Base-by-base conservation (phyloP, 2,329 filamentous ascomycete genomes). In the Neocatenulostroma microsporum region DNA sequence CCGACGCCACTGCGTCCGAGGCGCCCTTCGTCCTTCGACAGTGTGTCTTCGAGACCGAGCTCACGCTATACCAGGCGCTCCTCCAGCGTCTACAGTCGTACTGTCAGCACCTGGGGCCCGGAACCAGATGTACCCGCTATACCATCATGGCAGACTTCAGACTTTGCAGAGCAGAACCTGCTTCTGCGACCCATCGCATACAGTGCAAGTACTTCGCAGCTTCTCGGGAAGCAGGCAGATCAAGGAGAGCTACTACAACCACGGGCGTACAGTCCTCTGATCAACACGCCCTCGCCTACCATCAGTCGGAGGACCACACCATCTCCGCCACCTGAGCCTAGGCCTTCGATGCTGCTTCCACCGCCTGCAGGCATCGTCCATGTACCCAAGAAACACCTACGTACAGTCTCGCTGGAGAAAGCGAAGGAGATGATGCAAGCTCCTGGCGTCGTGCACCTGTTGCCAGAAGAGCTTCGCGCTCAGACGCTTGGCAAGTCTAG, bases 11-110 rank as follows among this genome's bases (percentile, higher is more conserved):
- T 45, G 10, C 18, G 24, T 5, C 24, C 35, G 4, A 20, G 40
- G 9, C 36, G 40, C 5, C 13, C 40, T 11, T 42, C 40, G 5
- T 42, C 40, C 5, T 30, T 28, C 23, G 20, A 25, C 21, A 17
- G 21, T 20, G 21, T 6, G 11, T 34, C 23, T 4, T 41, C 40
- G 9, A 26, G 27, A 12, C 21, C 25, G 10, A 18, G 30, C 5
- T 38, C 34, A 3, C 18, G 20, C 14, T 35, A 17, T 17, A 17
- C 17, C n/a, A 44, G 49, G 30, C 41, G 54, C 7, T 45, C 54
- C 7, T 58, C 55, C 5, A 61, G 58, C 33, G 48, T 59, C 18
- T 61, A 60, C 36, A 61, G 58, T 29, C 51, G 47, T 9, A 48
- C 53, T 10, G 40, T 49, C 18, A 55, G 52, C 15, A 48, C 54